phyloP scores from a whole-genome alignment of 108 stramenopile genomes.

The Pseudonitzschia multistriata region DNA sequence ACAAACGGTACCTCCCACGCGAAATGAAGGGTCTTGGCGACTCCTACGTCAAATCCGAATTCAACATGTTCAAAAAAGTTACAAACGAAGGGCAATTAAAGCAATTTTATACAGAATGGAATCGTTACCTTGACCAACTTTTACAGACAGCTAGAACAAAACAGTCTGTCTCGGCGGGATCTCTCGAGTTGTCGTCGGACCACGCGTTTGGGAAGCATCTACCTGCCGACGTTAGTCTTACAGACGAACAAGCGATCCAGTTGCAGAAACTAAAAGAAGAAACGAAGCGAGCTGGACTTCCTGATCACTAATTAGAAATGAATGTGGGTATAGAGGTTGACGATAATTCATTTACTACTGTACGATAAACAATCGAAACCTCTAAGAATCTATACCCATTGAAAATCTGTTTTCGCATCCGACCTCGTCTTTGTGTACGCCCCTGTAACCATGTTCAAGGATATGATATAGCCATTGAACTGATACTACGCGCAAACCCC shows the following conservation, averaged over 20 bases:
- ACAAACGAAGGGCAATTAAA: constrained; percentile 53
- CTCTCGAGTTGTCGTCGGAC: constrained; percentile 24
- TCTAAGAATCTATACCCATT: neutral
- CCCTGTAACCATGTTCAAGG: constrained; percentile 50
- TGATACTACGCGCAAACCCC: constrained; percentile 68
- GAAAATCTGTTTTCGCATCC: constrained; percentile 40
- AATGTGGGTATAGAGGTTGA: too few relatives aligned
- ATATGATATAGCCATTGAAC: constrained; percentile 77
- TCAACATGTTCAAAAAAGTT: constrained; percentile 63
- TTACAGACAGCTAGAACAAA: constrained; percentile 49
- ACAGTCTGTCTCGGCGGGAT: constrained; percentile 30
- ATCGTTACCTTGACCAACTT: constrained; percentile 60
- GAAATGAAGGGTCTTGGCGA: constrained; percentile 70
- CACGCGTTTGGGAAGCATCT: constrained; percentile 56
- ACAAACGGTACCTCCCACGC: constrained; percentile 55
- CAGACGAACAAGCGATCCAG: constrained; percentile 66
- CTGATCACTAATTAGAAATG: neutral
- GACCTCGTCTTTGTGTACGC: constrained; percentile 6
- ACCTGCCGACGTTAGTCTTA: constrained; percentile 44
- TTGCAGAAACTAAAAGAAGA: constrained; percentile 66
- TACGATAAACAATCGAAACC: neutral
- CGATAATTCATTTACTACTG: neutral
- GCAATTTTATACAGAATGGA: constrained; percentile 65
- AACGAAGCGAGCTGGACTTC: constrained; percentile 34
- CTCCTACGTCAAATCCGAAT: constrained; percentile 74